phyloP scores from a whole-genome alignment of 2,329 filamentous ascomycete species.

The Calonectria naviculata region DNA sequence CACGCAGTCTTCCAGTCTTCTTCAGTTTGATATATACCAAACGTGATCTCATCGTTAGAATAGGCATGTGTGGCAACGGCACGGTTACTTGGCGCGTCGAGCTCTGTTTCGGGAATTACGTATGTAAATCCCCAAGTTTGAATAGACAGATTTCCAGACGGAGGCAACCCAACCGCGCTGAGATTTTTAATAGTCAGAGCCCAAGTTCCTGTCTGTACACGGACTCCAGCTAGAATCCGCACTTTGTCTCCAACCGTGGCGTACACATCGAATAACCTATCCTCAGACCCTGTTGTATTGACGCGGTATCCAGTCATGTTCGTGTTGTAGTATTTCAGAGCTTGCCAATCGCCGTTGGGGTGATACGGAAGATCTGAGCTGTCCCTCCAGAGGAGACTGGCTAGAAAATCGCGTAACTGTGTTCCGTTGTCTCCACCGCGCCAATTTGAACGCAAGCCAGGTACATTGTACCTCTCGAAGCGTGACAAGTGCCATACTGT shows the following conservation, averaged over 20 bases:
- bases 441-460: neutral
- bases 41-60: neutral
- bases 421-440: neutral
- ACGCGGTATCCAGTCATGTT: neutral
- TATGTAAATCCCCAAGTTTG: conserved; percentile 2
- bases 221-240: neutral
- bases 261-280: neutral
- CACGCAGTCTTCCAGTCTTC: neutral
- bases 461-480: neutral
- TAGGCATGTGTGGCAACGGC: neutral
- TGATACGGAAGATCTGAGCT: neutral
- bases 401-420: neutral
- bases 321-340: neutral
- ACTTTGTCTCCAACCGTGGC: neutral
- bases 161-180: neutral
- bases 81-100: neutral
- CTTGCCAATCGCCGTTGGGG: conserved; percentile 1
- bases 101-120: neutral
- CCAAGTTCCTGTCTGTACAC: neutral
- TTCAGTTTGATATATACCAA: neutral
- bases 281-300: neutral
- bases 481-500: neutral
- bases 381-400: neutral
- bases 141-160: neutral
- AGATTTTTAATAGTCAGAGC: neutral